Evolutionary conservation across 2,329 filamentous ascomycete species (phyloP).

Genomic region (Phymatotrichopsis omnivora): DNA sequence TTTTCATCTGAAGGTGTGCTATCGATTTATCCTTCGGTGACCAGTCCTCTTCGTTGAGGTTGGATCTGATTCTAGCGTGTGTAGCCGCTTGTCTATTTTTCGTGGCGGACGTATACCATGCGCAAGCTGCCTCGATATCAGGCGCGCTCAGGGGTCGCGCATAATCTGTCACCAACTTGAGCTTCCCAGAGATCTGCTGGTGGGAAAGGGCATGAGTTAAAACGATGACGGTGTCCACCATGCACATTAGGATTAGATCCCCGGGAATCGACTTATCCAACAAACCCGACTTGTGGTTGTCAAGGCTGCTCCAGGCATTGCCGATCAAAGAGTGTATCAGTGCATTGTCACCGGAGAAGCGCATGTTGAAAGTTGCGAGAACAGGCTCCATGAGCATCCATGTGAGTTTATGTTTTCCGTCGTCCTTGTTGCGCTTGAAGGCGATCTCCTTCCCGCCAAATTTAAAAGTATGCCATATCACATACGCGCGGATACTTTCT

Average conservation of each 20-base stretch:
- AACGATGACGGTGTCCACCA: slow-evolving; percentile 16
- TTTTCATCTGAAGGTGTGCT: slow-evolving; percentile 17
- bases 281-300: slow-evolving; percentile 4
- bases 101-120: slow-evolving; percentile 9
- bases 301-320: not conserved
- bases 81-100: slow-evolving; percentile 5
- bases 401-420: not conserved
- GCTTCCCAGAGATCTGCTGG: not conserved
- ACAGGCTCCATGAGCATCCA: slow-evolving; percentile 14
- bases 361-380: slow-evolving; percentile 16
- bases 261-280: slow-evolving; percentile 6
- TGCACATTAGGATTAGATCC: slow-evolving; percentile 13
- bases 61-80: slow-evolving; percentile 7
- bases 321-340: slow-evolving; percentile 9
- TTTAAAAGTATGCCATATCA: slow-evolving; percentile 12
- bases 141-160: slow-evolving; percentile 6
- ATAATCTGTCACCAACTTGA: not conserved
- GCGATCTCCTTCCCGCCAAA: not conserved
- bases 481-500: slow-evolving; percentile 19
- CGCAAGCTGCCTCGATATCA: slow-evolving; percentile 11
- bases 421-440: slow-evolving; percentile 4
- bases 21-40: slow-evolving; percentile 19
- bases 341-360: slow-evolving; percentile 6
- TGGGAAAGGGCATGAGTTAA: slow-evolving; percentile 6
- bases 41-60: slow-evolving; percentile 13